Evolutionary conservation across 179 eudicot species (phyloP).

Genomic region (Amaranthus tricolor): DNA sequence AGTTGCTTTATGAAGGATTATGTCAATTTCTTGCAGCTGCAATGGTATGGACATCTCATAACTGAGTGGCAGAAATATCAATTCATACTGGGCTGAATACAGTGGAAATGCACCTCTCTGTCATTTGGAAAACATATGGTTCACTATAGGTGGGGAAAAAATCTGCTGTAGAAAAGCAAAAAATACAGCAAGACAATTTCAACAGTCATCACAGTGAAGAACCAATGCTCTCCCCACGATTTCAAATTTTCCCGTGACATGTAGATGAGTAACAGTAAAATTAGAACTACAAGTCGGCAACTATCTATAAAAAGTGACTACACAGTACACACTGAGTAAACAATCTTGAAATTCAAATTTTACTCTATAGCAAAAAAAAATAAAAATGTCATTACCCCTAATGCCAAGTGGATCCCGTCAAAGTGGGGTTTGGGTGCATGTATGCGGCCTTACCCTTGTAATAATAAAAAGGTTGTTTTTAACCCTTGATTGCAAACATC

Average conservation of each 20-base stretch:
- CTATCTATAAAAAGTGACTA: neutral
- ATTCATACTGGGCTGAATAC: constrained; percentile 38
- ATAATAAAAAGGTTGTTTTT: too few relatives aligned
- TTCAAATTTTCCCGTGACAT: neutral
- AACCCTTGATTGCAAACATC: too few relatives aligned
- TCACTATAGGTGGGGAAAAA: constrained; percentile 24
- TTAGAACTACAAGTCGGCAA: neutral
- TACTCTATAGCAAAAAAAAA: neutral
- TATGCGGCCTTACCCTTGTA: too few relatives aligned
- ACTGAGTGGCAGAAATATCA: constrained; percentile 68
- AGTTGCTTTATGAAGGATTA: constrained; percentile 91
- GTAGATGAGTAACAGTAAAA: neutral
- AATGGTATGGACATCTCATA: constrained; percentile 60
- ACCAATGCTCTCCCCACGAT: constrained; percentile 1
- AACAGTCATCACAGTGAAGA: constrained; percentile 4
- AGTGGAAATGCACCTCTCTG: constrained; percentile 88
- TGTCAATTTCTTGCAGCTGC: constrained; percentile 73
- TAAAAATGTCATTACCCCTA: neutral
- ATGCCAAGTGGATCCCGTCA: too few relatives aligned
- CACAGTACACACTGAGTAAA: neutral
- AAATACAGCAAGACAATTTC: constrained; percentile 15
- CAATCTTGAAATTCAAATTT: neutral
- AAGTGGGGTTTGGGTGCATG: too few relatives aligned
- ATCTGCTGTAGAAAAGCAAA: constrained; percentile 17
- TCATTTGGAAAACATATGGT: constrained; percentile 35